Conservation (phyloP, 805 yeast genomes). For the Hanseniaspora occidentalis region DNA sequence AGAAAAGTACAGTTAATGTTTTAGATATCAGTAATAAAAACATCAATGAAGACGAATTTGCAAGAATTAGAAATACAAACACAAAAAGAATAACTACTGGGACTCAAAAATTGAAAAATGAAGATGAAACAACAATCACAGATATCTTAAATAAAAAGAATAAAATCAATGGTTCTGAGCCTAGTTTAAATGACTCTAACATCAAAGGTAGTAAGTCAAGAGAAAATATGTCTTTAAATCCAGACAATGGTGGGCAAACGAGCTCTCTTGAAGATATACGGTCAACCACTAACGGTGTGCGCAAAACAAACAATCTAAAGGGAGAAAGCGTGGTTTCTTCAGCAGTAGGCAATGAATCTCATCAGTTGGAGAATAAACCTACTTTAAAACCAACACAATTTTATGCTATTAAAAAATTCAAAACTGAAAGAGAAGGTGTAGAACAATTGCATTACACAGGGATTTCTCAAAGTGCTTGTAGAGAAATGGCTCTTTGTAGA, state of each 20-base stretch:
- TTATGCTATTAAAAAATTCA: slow-evolving; percentile 90
- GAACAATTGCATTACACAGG: slow-evolving; percentile 87
- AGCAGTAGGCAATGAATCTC: too few species aligned
- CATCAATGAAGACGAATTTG: slow-evolving; percentile 9
- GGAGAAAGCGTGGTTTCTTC: background rate
- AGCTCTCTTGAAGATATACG: too few species aligned
- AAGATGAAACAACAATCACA: background rate
- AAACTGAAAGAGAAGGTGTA: slow-evolving; percentile 77
- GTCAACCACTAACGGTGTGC: too few species aligned
- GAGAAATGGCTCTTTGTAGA: slow-evolving; percentile 92
- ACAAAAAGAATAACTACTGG: background rate
- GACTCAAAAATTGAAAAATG: background rate
- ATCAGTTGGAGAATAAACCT: background rate
- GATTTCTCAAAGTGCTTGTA: slow-evolving; percentile 86
- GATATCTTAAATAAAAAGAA: background rate
- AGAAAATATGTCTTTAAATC: background rate
- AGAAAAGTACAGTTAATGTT: slow-evolving; percentile 5
- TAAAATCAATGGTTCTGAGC: too few species aligned
- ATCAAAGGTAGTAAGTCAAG: too few species aligned
- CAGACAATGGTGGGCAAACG: too few species aligned
- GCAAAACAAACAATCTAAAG: background rate
- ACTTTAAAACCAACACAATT: slow-evolving; percentile 17
- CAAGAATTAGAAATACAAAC: background rate
- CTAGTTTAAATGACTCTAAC: too few species aligned
- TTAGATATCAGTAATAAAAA: slow-evolving; percentile 5